A percentile compares a stretch with the other conserved stretches of the same genome.
Evolutionary conservation across 2,329 filamentous ascomycete species (phyloP).

Genomic region (Chalaropsis ovoidea): DNA sequence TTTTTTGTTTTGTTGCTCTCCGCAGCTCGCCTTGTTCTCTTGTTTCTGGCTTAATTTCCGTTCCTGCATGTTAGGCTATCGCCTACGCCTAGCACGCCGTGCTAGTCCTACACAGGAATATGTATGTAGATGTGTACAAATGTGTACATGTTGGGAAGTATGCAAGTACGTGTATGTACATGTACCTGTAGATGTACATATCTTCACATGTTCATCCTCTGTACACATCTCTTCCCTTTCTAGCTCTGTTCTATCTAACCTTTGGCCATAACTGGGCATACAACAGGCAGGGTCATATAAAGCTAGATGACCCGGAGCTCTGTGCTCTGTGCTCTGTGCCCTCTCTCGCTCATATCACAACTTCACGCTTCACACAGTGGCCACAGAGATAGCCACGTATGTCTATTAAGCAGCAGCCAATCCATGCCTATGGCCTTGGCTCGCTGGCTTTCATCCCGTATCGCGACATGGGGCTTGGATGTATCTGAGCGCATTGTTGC

Average conservation of each 20-base stretch:
- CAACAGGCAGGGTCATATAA: no score
- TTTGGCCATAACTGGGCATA: not conserved
- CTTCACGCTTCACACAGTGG: no score
- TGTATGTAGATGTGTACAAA: not conserved
- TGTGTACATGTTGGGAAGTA: not conserved
- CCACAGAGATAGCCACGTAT: not conserved
- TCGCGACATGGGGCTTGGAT: not conserved
- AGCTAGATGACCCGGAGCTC: no score
- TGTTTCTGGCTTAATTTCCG: not conserved
- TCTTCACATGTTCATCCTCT: no score
- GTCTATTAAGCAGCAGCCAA: not conserved
- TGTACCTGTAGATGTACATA: no score
- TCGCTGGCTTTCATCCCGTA: not conserved
- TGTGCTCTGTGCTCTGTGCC: no score
- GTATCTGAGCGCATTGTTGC: not conserved
- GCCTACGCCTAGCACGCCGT: slow-evolving; percentile 5
- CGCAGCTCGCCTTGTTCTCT: not conserved
- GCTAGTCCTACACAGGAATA: not conserved
- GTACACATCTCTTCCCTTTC: not conserved
- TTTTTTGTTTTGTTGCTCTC: no score
- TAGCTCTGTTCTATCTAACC: not conserved
- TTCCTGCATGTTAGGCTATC: slow-evolving; percentile 6
- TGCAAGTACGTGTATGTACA: no score
- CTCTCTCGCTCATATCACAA: no score
- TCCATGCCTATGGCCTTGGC: not conserved